Evolutionary conservation across 306 rosid genomes (phyloP).

Genomic region (Prunus davidiana): DNA sequence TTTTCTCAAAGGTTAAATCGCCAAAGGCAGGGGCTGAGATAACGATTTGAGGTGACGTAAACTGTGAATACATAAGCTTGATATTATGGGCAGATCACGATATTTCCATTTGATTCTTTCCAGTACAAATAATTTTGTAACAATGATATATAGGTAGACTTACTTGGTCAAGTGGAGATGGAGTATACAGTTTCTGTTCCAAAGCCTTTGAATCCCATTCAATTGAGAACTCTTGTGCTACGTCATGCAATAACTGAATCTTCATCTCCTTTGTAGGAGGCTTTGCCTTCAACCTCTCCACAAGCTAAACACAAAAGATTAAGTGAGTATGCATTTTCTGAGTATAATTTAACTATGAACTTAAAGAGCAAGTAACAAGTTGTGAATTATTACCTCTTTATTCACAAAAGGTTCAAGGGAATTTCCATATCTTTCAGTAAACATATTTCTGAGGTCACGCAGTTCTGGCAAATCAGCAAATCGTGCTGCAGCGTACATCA

Average conservation of each 20-base stretch:
- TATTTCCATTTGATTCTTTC: not conserved
- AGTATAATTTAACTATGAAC: not conserved
- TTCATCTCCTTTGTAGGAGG: constrained; percentile 54
- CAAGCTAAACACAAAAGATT: constrained; percentile 40
- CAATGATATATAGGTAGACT: constrained; percentile 16
- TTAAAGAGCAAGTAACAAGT: not conserved
- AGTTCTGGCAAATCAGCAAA: constrained; percentile 73
- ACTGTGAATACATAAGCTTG: not conserved
- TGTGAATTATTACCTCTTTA: constrained; percentile 52
- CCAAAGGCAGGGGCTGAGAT: not conserved
- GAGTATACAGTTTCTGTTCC: constrained; percentile 43
- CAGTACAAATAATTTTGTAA: not conserved
- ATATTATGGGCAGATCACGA: not conserved
- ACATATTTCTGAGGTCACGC: constrained; percentile 57
- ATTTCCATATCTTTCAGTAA: constrained; percentile 51
- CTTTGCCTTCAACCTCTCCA: constrained; percentile 42
- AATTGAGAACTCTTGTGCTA: constrained; percentile 62
- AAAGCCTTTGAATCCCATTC: constrained; percentile 64
- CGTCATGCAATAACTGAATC: constrained; percentile 56
- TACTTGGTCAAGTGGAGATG: constrained; percentile 37
- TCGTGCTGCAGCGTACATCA: constrained; percentile 76
- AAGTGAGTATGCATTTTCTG: not conserved
- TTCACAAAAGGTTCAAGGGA: constrained; percentile 44
- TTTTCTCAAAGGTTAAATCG: not conserved
- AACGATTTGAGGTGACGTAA: not conserved